phyloP scores from a whole-genome alignment of 495 filamentous ascomycete species.

The Thozetella sp. region DNA sequence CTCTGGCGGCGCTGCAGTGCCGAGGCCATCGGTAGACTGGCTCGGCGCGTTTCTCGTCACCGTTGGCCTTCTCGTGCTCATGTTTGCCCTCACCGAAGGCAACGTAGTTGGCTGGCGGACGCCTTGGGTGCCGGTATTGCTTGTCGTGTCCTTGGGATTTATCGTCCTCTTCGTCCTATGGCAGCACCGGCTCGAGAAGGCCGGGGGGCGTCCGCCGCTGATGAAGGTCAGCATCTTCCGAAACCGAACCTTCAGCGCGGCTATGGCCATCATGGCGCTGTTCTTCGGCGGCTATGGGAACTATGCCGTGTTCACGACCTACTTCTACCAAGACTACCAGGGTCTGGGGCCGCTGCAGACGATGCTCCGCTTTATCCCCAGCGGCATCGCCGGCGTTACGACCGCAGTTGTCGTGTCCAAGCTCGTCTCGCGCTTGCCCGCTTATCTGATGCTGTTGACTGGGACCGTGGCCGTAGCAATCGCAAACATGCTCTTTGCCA shows the following conservation, averaged over 20 bases:
- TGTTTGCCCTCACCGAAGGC: conserved; percentile 66
- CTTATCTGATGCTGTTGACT: conserved; percentile 53
- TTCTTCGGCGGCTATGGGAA: conserved; percentile 65
- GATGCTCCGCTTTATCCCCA: conserved; percentile 63
- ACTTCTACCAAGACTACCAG: conserved; percentile 64
- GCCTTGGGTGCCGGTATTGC: conserved; percentile 64
- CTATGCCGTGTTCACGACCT: conserved; percentile 61
- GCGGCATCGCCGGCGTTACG: conserved; percentile 51
- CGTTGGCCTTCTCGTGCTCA: conserved; percentile 58
- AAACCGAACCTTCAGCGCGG: conserved; percentile 53
- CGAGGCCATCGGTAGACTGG: conserved; percentile 58
- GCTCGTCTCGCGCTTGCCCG: conserved; percentile 52
- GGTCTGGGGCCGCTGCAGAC: conserved; percentile 55
- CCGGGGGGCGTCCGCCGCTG: conserved; percentile 41
- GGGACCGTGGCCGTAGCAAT: conserved; percentile 50
- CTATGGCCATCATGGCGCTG: conserved; percentile 59
- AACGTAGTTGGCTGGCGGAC: conserved; percentile 69
- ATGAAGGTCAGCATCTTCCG: conserved; percentile 61
- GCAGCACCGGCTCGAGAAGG: conserved; percentile 61
- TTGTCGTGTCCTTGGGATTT: conserved; percentile 62
- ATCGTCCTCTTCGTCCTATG: conserved; percentile 63
- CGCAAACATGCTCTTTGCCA: conserved; percentile 54
- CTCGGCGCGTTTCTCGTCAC: conserved; percentile 66
- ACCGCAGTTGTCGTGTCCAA: conserved; percentile 54
- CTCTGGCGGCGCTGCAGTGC: conserved; percentile 18